Percentiles rank a stretch among this genome's conserved stretches.
These are phyloP conservation scores for Geranium incanum DNA, from an alignment of 441 rosid species.

Conservation along the genomic window DNA sequence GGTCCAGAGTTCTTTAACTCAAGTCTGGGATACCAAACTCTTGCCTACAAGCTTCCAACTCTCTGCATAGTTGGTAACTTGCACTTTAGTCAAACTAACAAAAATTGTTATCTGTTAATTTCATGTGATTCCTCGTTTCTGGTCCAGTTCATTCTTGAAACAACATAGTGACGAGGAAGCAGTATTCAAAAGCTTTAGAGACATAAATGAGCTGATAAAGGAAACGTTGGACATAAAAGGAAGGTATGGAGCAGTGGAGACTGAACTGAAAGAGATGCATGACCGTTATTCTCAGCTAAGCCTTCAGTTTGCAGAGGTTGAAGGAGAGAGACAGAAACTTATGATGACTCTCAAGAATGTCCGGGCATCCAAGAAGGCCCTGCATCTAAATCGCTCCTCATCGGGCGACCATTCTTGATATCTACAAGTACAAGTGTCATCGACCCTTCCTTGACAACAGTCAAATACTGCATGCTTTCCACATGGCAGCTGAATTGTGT, in stretches of 20 bases:
- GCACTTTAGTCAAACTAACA: no score
- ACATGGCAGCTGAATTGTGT: slow-evolving; percentile 9
- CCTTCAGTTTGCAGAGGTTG: slow-evolving; percentile 79
- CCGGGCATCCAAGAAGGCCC: slow-evolving; percentile 58
- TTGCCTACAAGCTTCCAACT: background rate
- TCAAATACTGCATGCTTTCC: background rate
- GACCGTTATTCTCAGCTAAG: slow-evolving; percentile 74
- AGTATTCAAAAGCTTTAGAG: slow-evolving; percentile 85
- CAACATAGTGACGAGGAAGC: slow-evolving; percentile 81
- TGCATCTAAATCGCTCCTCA: slow-evolving; percentile 37
- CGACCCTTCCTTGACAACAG: background rate
- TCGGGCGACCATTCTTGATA: slow-evolving; percentile 42
- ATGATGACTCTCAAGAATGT: slow-evolving; percentile 84
- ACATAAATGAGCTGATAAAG: slow-evolving; percentile 82
- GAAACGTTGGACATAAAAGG: slow-evolving; percentile 81
- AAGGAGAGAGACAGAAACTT: slow-evolving; percentile 75
- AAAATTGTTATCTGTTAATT: background rate
- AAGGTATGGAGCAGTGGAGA: slow-evolving; percentile 49
- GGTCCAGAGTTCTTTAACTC: background rate
- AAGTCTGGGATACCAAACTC: background rate
- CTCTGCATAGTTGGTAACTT: no score
- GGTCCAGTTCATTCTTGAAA: slow-evolving; percentile 77
- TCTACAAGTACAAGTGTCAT: slow-evolving; percentile 15
- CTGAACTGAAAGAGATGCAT: slow-evolving; percentile 71
- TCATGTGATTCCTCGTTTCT: slow-evolving; percentile 8